Evolutionary conservation across 495 filamentous ascomycete species (phyloP).

Genomic region (Hamigera avellanea): DNA sequence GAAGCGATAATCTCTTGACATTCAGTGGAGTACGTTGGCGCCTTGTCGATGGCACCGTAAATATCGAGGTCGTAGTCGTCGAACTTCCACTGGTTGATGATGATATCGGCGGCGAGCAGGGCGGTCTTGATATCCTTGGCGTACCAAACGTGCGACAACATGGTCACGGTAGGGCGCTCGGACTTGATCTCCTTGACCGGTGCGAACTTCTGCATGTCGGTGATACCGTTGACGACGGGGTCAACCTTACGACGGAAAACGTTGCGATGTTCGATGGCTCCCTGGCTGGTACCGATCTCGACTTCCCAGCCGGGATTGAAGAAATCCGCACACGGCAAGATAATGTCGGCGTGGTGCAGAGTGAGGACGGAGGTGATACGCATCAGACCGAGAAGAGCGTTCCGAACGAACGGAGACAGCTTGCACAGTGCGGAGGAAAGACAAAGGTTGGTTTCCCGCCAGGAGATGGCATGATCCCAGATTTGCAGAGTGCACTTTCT

Average conservation of each 20-base stretch:
- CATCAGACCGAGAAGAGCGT: slow-evolving; percentile 43
- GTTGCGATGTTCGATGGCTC: slow-evolving; percentile 45
- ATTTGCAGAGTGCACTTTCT: slow-evolving; percentile 49
- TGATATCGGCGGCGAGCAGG: slow-evolving; percentile 50
- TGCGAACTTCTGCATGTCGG: slow-evolving; percentile 51
- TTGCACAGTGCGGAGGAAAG: slow-evolving; percentile 48
- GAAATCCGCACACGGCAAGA: slow-evolving; percentile 53
- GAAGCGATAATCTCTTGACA: slow-evolving; percentile 51
- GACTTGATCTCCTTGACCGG: slow-evolving; percentile 48
- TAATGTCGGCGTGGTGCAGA: slow-evolving; percentile 53
- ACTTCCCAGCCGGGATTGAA: slow-evolving; percentile 61
- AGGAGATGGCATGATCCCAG: slow-evolving; percentile 59
- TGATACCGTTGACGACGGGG: slow-evolving; percentile 58
- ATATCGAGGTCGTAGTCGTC: slow-evolving; percentile 51
- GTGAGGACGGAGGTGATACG: slow-evolving; percentile 47
- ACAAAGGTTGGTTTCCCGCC: slow-evolving; percentile 51
- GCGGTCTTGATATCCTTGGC: slow-evolving; percentile 57
- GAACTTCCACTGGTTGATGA: slow-evolving; percentile 56
- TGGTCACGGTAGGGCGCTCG: slow-evolving; percentile 47
- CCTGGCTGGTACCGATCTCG: slow-evolving; percentile 51
- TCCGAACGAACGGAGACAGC: slow-evolving; percentile 46
- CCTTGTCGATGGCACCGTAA: slow-evolving; percentile 50
- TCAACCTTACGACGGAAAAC: slow-evolving; percentile 52
- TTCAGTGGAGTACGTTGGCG: slow-evolving; percentile 47
- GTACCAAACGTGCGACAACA: slow-evolving; percentile 55